Percentiles rank a stretch among this genome's conserved stretches.
Conservation (phyloP, 164 flowering plant genomes). For the Vitis cinerea region DNA sequence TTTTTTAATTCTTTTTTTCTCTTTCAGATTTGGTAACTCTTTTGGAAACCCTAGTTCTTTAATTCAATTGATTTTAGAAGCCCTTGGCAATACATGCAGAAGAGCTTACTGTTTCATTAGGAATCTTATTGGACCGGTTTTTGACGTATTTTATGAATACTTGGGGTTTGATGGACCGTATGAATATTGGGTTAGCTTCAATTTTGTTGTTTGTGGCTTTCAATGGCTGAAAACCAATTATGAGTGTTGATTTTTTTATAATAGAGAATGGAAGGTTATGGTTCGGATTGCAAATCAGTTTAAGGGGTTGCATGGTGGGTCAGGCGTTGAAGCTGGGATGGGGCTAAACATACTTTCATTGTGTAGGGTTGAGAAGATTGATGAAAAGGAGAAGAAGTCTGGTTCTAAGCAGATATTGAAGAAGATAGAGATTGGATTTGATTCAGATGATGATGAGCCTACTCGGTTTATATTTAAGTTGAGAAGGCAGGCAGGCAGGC, state of each 20-base stretch:
- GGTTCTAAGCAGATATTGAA: slow-evolving; percentile 37
- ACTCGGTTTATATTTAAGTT: slow-evolving; percentile 53
- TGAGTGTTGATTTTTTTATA: slow-evolving; percentile 22
- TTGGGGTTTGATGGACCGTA: slow-evolving; percentile 3
- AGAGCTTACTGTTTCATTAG: slow-evolving; percentile 4
- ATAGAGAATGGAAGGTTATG: slow-evolving; percentile 26
- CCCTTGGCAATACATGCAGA: slow-evolving; percentile 6
- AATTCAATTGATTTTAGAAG: neutral
- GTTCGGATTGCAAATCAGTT: slow-evolving; percentile 9
- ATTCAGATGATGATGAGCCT: slow-evolving; percentile 62
- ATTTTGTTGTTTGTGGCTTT: slow-evolving; percentile 10
- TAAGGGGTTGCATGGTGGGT: slow-evolving; percentile 19
- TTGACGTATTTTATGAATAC: neutral
- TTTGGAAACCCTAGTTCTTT: slow-evolving; percentile 8
- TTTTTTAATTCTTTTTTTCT: neutral
- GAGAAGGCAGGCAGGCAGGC: slow-evolving; percentile 27
- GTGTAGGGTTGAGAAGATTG: slow-evolving; percentile 35
- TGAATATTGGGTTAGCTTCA: neutral
- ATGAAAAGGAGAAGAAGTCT: slow-evolving; percentile 34
- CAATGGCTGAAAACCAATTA: slow-evolving; percentile 18
- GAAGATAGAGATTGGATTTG: slow-evolving; percentile 24
- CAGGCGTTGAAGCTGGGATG: slow-evolving; percentile 25
- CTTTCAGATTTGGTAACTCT: neutral
- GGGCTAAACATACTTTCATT: slow-evolving; percentile 15
- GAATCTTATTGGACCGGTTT: neutral